Evolutionary conservation across 768 basidiomycete species (phyloP), one percentile per base, ranked within the genome.

Genomic region (Naematelia aurantialba): DNA sequence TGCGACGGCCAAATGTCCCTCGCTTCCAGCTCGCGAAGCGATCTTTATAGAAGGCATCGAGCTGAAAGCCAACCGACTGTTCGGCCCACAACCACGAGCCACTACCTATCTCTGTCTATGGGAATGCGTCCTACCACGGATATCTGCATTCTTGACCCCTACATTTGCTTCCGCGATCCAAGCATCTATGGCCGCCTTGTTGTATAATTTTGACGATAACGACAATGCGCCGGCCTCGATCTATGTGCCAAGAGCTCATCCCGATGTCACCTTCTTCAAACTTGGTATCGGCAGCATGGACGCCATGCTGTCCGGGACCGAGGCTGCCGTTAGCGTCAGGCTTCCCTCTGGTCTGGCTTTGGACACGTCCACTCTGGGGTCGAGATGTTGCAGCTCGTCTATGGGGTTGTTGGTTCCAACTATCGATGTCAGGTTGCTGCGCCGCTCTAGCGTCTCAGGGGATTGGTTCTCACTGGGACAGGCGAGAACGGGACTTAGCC

Each of bases 101-200:
- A 78, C 88, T 1, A 86, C 91, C 1, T 98, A 98, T 69, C 80
- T 94, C 4, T 97, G 93, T 72, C 83, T 96, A 13, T 98, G 94
- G 94, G 91, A 94, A 69, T 83, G 93, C 46, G 79, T 79, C n/a
- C 31, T 91, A 17, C 90, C 90, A 4, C 72, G 80, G 30, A 70
- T 89, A 48, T 85, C 84, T 67, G 81, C 81, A 0, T 69, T 81
- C 24, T 60, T 86, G 19, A 82, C 86, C 1, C 83, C 85, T 5
- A 72, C 77, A 14, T 83, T 89, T 27, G 44, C 63, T 79, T 78
- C 4, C 78, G 79, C 60, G 64, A 65, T 92, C 12, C 73, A 77
- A 8, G 81, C 84, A 4, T 85, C 84, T 21, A 76, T 80, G 3
- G 79, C 80, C 39, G 80, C 85, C 0, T 87, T 96, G 61, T 80